Base-by-base conservation (phyloP, 1,139 yeast genomes). In the Suhomyces bolitotheri region DNA sequence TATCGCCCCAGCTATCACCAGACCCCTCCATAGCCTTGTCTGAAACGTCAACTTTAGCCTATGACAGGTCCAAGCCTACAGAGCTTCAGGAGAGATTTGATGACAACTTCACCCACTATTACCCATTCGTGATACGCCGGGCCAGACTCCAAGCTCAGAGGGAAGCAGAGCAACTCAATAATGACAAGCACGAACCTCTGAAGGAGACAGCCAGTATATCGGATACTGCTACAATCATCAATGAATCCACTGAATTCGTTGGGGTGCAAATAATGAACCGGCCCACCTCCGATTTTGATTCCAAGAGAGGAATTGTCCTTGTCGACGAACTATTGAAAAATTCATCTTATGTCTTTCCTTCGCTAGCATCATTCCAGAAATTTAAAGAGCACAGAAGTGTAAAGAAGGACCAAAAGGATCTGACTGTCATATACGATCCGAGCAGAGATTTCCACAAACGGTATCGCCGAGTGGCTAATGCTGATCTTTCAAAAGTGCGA, bases 41-140 rank as follows among this genome's bases (percentile, higher is more conserved):
- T 4, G 52, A 48, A 17, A 35, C 59, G 4, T 56, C 49, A 5
- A 58, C 64, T 2, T 45, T 58, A n/a, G 33, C 29, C 25, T 36
- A 45, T 11, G 38, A 41, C 9, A 24, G 44, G 6, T 37, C 31
- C 16, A 43, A 57, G 16, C 46, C 62, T n/a, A 44, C 59, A 26
- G 66, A 64, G 23, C 51, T 70, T 8, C 76, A 68, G 45, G 59
- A 54, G 0, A 51, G 62, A 1, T 71, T 53, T 42, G 52, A 50
- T 25, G 73, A 64, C 13, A 71, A 71, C 41, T 68, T 63, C 44
- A 60, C 66, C 16, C 46, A 50, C 22, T 71, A 68, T 44, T 45
- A 64, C 8, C 76, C 76, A 2, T 71, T 50, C 47, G 44, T 68
- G 7, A 33, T 65, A 14, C 47, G 71, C 25, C 50, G 60, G 25